These are phyloP conservation scores for Saitozyma sp. DNA, from an alignment of 768 basidiomycete species.

Conservation along the genomic window DNA sequence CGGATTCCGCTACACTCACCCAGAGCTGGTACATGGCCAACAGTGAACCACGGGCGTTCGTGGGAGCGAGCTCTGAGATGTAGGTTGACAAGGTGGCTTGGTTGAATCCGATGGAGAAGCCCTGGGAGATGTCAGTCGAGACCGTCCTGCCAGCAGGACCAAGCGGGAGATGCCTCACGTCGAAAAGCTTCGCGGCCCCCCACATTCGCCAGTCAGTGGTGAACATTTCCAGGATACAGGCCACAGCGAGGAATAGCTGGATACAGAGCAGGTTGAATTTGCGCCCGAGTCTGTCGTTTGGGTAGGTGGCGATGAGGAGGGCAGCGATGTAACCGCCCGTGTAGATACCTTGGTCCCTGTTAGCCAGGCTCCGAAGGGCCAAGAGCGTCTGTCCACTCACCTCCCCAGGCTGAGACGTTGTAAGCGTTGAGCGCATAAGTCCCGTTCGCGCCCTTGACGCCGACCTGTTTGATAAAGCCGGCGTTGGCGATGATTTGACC, in stretches of 20 bases:
- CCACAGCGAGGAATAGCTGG: constrained; percentile 4
- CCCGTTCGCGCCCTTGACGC: neutral
- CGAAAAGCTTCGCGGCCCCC: constrained; percentile 9
- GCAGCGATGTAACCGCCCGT: neutral
- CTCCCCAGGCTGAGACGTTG: constrained; percentile 4
- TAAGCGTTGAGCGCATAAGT: constrained; percentile 4
- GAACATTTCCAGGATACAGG: constrained; percentile 4
- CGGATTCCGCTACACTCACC: too few relatives aligned
- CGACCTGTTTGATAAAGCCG: constrained; percentile 11
- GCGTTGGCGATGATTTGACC: constrained; percentile 8
- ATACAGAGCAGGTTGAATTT: constrained; percentile 1
- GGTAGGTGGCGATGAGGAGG: neutral
- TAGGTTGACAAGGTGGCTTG: constrained; percentile 9
- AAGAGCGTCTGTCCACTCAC: neutral
- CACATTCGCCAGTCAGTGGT: constrained; percentile 11
- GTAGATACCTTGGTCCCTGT: neutral
- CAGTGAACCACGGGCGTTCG: constrained; percentile 5
- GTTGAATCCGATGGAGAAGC: neutral
- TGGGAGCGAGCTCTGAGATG: constrained; percentile 9
- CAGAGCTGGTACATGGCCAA: neutral
- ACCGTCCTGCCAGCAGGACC: neutral
- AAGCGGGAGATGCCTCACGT: neutral
- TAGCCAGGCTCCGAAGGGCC: constrained; percentile 1
- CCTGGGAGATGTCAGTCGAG: constrained; percentile 34
- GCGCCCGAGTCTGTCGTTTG: constrained; percentile 6